Base-by-base conservation (phyloP, 495 filamentous ascomycete genomes). In the Pyrenula aspistea region DNA sequence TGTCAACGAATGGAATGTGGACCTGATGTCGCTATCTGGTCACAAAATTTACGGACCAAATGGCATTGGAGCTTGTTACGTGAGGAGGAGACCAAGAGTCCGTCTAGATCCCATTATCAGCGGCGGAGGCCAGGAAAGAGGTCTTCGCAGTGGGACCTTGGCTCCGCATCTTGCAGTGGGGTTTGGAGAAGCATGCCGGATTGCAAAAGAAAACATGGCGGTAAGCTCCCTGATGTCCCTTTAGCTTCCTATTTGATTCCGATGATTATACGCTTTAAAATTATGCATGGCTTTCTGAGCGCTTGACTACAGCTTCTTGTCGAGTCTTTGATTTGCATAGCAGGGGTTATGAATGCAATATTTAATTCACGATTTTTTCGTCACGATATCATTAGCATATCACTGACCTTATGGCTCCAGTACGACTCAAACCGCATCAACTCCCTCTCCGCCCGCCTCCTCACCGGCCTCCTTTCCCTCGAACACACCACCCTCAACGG, bases 1-100 rank as follows among this genome's bases (percentile, higher is more conserved):
- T 66, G 94, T 98, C 56, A 94, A 97, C 70, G 88, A 90, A 70
- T 86, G 92, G 87, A 92, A 96, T 67, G 84, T 97, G 55, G 93
- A 98, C 67, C 73, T 98, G 63, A 95, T 97, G 93, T 96, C 91
- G 11, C 95, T 98, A 50, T 96, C 93, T n/a, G 90, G 86, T 52
- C 93, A 98, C 74, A 98, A 98, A 76, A 94, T 98, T 58, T 98
- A 98, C 69, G 93, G 93, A 47, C 93, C 93, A 53, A 98, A 94
- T 76, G 93, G 93, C 48, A 88, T 98, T 25, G 93, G 93, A 57
- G 93, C 93, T 25, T 97, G 93, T 71, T 98, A 89, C 63, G 89
- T 98, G 22, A 85, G 93, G 59, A 81, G 93, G 68, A 79, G 93
- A 50, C 93, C 93, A 10, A 83, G 89, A 66, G 93, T 98, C 54